Percentiles rank a stretch among this genome's conserved stretches.
These are phyloP conservation scores for Hypholoma sublateritium DNA, from an alignment of 768 basidiomycete species.

Conservation along the genomic window DNA sequence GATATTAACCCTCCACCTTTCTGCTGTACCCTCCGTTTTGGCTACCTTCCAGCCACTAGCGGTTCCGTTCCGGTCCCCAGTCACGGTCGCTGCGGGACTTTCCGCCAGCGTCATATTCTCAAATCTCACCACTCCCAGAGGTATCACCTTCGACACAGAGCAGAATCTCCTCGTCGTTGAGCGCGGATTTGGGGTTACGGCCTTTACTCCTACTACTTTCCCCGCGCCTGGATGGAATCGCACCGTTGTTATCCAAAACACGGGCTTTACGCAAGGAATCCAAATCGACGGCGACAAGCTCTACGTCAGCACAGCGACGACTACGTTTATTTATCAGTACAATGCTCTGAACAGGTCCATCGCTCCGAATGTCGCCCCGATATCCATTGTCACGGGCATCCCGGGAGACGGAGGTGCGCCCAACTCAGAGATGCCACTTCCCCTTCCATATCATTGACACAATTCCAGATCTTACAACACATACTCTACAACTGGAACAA, in stretches of 20 bases:
- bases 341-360: slow-evolving; percentile 30
- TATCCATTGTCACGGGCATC: slow-evolving; percentile 29
- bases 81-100: slow-evolving; percentile 34
- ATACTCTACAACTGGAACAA: slow-evolving; percentile 35
- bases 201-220: slow-evolving; percentile 27
- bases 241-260: slow-evolving; percentile 34
- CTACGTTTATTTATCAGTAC: slow-evolving; percentile 35
- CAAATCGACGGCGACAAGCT: slow-evolving; percentile 32
- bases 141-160: slow-evolving; percentile 37
- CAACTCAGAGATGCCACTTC: not conserved
- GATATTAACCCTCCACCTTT: not conserved
- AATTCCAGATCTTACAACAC: slow-evolving; percentile 38
- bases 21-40: not conserved
- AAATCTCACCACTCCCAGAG: slow-evolving; percentile 40
- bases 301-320: slow-evolving; percentile 38
- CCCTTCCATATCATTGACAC: not conserved
- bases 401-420: slow-evolving; percentile 41
- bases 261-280: slow-evolving; percentile 42
- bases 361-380: slow-evolving; percentile 12
- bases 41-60: slow-evolving; percentile 30
- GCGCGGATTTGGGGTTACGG: slow-evolving; percentile 40
- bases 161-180: slow-evolving; percentile 44
- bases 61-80: slow-evolving; percentile 32
- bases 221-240: slow-evolving; percentile 35
- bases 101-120: slow-evolving; percentile 37